phyloP scores from a whole-genome alignment of 352 stramenopile genomes.

The Saprolegnia diclina region DNA sequence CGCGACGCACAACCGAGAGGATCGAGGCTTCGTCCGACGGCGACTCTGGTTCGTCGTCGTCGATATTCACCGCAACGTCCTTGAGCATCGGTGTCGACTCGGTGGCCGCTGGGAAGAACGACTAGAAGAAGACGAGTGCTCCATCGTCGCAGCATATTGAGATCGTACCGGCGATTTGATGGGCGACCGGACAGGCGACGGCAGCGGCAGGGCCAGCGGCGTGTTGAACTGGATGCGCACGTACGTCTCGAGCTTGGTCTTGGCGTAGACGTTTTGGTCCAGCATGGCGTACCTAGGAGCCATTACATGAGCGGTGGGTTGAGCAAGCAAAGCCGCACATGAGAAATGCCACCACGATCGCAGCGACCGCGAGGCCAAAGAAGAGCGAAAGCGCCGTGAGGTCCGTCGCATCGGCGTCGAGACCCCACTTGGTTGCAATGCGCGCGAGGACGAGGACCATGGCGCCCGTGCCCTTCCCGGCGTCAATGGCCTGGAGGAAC shows the following conservation, averaged over 20 bases:
- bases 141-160: neutral
- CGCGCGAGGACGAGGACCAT: slow-evolving; percentile 64
- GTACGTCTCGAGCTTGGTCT: slow-evolving; percentile 63
- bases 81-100: slow-evolving; percentile 22
- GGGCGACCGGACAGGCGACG: slow-evolving; percentile 43
- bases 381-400: slow-evolving; percentile 59
- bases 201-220: slow-evolving; percentile 38
- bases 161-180: slow-evolving; percentile 5
- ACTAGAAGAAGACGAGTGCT: neutral
- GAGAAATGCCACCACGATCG: slow-evolving; percentile 1
- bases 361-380: slow-evolving; percentile 49
- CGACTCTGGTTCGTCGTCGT: slow-evolving; percentile 24
- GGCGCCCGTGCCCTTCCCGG: slow-evolving; percentile 67
- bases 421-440: slow-evolving; percentile 52
- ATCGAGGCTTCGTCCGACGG: slow-evolving; percentile 44
- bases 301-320: slow-evolving; percentile 33
- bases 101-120: slow-evolving; percentile 9
- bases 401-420: slow-evolving; percentile 24
- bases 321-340: neutral
- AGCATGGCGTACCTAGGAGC: slow-evolving; percentile 49
- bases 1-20: slow-evolving; percentile 49
- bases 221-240: slow-evolving; percentile 59
- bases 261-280: slow-evolving; percentile 48
- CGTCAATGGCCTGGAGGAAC: slow-evolving; percentile 75
- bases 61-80: neutral